Conservation (phyloP, 805 yeast genomes). For the Citeromyces matritensis region DNA sequence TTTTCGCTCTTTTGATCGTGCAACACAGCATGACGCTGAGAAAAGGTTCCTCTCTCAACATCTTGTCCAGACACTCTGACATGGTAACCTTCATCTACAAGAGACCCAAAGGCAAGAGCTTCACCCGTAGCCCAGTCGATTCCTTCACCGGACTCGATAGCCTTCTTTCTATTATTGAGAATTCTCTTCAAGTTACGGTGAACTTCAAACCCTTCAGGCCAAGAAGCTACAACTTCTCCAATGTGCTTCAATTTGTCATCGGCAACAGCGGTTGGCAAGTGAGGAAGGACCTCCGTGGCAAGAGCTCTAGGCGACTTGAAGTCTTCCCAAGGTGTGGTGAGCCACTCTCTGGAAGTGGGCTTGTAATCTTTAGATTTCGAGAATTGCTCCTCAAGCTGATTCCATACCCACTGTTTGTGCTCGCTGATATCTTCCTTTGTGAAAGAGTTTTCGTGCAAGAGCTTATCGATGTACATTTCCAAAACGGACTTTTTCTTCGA, state of each 20-base stretch:
- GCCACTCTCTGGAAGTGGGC: constrained; percentile 93
- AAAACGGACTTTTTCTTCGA: constrained; percentile 81
- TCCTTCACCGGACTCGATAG: constrained; percentile 74
- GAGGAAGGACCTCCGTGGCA: constrained; percentile 91
- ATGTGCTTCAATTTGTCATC: constrained; percentile 58
- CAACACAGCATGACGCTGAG: constrained; percentile 97
- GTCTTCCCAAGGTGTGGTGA: constrained; percentile 97
- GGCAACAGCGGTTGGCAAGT: constrained; percentile 85
- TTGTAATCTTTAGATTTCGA: constrained; percentile 75
- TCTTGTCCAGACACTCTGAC: constrained; percentile 98
- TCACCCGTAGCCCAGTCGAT: constrained; percentile 99
- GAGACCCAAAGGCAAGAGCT: constrained; percentile 92
- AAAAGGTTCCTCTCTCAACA: constrained; percentile 99
- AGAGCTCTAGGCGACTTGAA: constrained; percentile 96
- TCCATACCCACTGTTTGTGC: constrained; percentile 98
- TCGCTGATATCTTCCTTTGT: constrained; percentile 82
- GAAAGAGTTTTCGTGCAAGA: constrained; percentile 79
- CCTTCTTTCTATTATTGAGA: constrained; percentile 71
- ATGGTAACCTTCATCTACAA: constrained; percentile 85
- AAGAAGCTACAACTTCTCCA: constrained; percentile 65
- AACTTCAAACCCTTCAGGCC: constrained; percentile 79
- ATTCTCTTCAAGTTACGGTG: constrained; percentile 96
- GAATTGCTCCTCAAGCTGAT: constrained; percentile 80
- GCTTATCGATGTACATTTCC: constrained; percentile 70
- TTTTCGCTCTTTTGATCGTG: constrained; percentile 88